Percentiles rank a stretch among this genome's conserved stretches.
Conservation (phyloP, 192 early-diverging fungal genomes). For the Lobosporangium transversale region DNA sequence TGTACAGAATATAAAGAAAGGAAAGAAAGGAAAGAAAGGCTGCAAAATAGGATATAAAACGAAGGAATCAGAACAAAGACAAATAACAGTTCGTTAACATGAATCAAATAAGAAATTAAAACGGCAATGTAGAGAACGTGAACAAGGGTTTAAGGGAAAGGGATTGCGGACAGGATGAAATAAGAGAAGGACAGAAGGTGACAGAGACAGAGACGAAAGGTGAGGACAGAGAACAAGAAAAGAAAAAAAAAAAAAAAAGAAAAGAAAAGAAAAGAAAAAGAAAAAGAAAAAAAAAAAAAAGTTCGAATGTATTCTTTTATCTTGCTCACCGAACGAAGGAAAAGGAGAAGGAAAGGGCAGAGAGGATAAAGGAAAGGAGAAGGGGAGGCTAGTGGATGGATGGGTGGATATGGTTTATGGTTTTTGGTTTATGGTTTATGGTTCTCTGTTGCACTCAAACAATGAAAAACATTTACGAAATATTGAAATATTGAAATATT, state of each 20-base stretch:
- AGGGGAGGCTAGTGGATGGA: no score
- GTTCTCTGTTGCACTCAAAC: not conserved
- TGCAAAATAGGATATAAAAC: not conserved
- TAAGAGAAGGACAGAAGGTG: conserved; percentile 2
- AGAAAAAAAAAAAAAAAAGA: no score
- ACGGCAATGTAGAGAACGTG: not conserved
- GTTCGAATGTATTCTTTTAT: not conserved
- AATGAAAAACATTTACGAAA: not conserved
- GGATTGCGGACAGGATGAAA: conserved; percentile 6
- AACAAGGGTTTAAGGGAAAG: not conserved
- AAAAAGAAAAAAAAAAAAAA: not conserved
- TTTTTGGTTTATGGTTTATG: no score
- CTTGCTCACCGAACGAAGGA: no score
- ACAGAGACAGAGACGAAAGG: not conserved
- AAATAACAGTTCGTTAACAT: conserved; percentile 33
- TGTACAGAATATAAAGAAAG: conserved; percentile 3
- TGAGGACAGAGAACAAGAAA: not conserved
- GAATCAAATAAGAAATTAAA: conserved; percentile 4
- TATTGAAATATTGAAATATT: no score
- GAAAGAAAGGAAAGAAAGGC: not conserved
- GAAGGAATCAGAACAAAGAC: not conserved
- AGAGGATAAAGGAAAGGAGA: not conserved
- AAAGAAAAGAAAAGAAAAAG: no score
- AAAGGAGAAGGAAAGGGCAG: not conserved
- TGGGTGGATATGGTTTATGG: no score